phyloP scores from a whole-genome alignment of 495 filamentous ascomycete genomes.

The Penicillium parvum region DNA sequence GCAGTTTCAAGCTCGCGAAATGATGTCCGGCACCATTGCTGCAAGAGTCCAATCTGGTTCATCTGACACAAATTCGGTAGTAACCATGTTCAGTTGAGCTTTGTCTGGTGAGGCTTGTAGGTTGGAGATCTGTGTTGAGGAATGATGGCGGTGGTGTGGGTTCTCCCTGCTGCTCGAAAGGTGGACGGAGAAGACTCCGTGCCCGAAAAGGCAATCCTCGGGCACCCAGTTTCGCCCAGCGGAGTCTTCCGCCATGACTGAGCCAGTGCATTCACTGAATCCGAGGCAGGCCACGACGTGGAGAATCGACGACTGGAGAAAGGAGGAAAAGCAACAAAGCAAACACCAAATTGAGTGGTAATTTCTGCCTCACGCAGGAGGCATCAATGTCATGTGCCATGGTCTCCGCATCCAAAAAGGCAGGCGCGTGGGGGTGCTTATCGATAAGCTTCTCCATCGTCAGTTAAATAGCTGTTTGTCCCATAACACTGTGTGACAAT shows the following conservation, averaged over 20 bases:
- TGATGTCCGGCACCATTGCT: no score
- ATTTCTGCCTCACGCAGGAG: neutral
- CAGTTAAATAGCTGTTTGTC: conserved; percentile 5
- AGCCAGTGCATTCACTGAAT: neutral
- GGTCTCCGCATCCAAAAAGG: conserved; percentile 16
- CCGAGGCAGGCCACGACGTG: neutral
- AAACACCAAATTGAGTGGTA: neutral
- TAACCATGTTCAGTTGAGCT: no score
- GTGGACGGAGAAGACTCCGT: conserved; percentile 13
- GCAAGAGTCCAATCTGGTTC: no score
- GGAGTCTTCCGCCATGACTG: neutral
- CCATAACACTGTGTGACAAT: neutral
- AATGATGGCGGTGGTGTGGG: no score
- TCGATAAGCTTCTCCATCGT: conserved; percentile 16
- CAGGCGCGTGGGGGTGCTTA: conserved; percentile 21
- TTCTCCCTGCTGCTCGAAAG: no score
- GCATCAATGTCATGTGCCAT: conserved; percentile 7
- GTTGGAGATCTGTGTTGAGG: no score
- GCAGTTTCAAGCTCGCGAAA: no score
- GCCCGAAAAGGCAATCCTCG: conserved; percentile 5
- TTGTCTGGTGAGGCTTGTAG: conserved; percentile 3
- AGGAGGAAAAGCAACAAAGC: no score
- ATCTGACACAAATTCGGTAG: no score
- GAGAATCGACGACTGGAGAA: no score
- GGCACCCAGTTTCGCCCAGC: neutral